phyloP scores from a whole-genome alignment of 306 rosid genomes.

The Cicer pinnatifidum region DNA sequence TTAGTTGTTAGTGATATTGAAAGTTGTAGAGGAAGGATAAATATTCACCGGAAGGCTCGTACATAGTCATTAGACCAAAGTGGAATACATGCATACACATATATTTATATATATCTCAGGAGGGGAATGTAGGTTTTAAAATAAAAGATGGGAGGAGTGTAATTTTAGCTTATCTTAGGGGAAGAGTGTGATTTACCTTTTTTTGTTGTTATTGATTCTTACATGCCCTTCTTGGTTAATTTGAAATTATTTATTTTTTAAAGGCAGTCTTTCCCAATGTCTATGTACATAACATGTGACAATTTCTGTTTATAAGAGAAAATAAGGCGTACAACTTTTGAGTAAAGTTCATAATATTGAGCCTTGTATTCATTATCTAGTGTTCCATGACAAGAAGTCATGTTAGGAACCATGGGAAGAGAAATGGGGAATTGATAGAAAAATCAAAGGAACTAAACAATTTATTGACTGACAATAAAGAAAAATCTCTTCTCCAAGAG shows the following conservation, averaged over 20 bases:
- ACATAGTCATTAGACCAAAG: neutral
- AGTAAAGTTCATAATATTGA: constrained; percentile 16
- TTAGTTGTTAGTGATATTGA: neutral
- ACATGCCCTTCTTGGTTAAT: constrained; percentile 24
- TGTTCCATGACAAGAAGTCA: constrained; percentile 26
- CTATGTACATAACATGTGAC: neutral
- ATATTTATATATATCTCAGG: neutral
- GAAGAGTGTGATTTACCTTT: neutral
- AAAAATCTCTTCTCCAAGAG: constrained; percentile 15
- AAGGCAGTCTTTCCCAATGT: constrained; percentile 32
- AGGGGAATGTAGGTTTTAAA: neutral
- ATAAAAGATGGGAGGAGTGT: neutral
- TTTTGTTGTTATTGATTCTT: neutral
- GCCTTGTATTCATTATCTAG: constrained; percentile 26
- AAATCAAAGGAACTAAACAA: neutral
- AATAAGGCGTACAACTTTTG: constrained; percentile 13
- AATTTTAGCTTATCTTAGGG: neutral
- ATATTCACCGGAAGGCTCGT: neutral
- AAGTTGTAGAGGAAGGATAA: neutral
- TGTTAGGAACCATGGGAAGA: constrained; percentile 17
- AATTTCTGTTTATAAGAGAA: constrained; percentile 4
- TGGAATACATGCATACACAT: neutral
- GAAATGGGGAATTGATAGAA: constrained; percentile 10
- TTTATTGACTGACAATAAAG: constrained; percentile 13
- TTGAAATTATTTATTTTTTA: constrained; percentile 5